Evolutionary conservation across 1,284 basidiomycete species (phyloP), one percentile per base, ranked within the genome.

Genomic region (Sporisorium sorghi): DNA sequence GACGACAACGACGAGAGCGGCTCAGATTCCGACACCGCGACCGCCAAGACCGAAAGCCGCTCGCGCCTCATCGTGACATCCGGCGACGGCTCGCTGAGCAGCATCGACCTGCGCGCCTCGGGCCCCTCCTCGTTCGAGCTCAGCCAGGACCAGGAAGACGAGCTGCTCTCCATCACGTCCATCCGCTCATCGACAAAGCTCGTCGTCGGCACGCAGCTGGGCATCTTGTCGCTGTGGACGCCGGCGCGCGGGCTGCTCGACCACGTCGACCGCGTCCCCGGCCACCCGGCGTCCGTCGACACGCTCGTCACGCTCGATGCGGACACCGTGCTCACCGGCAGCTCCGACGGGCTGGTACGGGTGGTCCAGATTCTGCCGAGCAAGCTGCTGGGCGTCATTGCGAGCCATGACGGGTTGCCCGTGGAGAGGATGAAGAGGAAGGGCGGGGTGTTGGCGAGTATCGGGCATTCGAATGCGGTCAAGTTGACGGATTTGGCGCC

Each of bases 61-160:
- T 66, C 57, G 26, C 66, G 83, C 11, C 60, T 84, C 15, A 76
- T 84, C 12, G 69, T 70, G 14, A 83, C 81, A 0, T 79, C 94
- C 68, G 94, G 93, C 44, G 95, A 98, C 83, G 94, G 94, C 0
- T 92, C 92, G 21, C 86, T 98, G 44, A 93, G 92, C 9, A 92
- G 94, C 32, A 91, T 97, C 80, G 95, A 98, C 79, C 51, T 81
- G 0, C 48, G 73, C 7, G 51, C 51, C n/a, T 70, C 68, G 0
- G 69, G 65, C 5, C 66, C 73, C 5, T 65, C 89, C 92, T 40
- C 89, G 91, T 72, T 90, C 90, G 35, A 93, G 90, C 81, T 93
- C 90, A 82, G 78, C 17, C 93, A 96, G 81, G 93, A 97, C 86
- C 95, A 98, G 85, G 95, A 97, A 83, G 95, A 98, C 83, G 95